Evolutionary conservation across 129 eudicot genomes (phyloP).

Genomic region (Deinandra increscens): DNA sequence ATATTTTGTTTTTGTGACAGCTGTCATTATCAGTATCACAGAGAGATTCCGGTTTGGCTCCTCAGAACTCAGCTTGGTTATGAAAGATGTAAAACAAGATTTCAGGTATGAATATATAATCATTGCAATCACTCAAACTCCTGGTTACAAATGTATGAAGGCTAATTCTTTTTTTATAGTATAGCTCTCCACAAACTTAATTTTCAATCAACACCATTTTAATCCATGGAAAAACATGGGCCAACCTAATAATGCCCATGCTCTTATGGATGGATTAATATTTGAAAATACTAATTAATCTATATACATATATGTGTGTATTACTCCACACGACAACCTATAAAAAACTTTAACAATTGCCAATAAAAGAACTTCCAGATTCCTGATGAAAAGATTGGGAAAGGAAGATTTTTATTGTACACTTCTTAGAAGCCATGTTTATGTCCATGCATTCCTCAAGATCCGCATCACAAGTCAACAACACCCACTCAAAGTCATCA

Average conservation of each 20-base stretch:
- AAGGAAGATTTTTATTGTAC: conserved; percentile 45
- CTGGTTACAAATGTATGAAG: conserved; percentile 21
- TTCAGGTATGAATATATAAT: conserved; percentile 17
- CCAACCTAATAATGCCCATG: conserved; percentile 23
- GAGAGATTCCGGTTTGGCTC: background rate
- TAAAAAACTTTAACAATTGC: conserved; percentile 38
- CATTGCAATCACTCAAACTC: conserved; percentile 22
- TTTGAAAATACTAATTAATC: conserved; percentile 15
- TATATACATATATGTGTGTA: background rate
- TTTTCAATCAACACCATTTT: conserved; percentile 25
- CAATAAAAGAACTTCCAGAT: conserved; percentile 40
- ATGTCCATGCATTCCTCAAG: conserved; percentile 65
- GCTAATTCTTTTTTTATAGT: background rate
- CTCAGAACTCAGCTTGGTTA: background rate
- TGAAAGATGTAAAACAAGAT: background rate
- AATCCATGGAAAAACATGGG: conserved; percentile 24
- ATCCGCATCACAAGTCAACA: conserved; percentile 68
- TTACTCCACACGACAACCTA: conserved; percentile 20
- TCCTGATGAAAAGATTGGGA: conserved; percentile 32
- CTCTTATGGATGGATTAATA: conserved; percentile 17
- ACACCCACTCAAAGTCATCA: conserved; percentile 68
- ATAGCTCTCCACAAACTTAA: conserved; percentile 26
- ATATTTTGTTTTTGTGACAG: background rate
- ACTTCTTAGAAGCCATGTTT: conserved; percentile 39
- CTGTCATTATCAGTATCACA: background rate